Evolutionary conservation across 2,329 filamentous ascomycete species (phyloP), one percentile per base, ranked within the genome.

Genomic region (Hirsutella thompsonii): DNA sequence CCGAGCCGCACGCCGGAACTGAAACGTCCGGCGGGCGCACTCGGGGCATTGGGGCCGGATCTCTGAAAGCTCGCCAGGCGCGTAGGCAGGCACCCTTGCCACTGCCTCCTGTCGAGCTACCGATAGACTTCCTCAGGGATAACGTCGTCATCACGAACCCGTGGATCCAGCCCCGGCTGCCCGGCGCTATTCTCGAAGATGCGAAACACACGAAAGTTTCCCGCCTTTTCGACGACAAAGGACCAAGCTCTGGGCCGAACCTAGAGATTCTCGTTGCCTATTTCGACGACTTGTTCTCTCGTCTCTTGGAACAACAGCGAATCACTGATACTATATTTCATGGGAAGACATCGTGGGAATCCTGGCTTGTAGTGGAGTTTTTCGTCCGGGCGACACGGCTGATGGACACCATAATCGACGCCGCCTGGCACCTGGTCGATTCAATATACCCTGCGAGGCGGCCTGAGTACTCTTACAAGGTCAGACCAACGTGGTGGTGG

Each of bases 111-210:
- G 60, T 75, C 19, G 62, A 68, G 38, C 59, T 83, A 13, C 76
- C 79, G 1, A 57, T 65, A 42, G 70, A 66, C 57, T 83, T 83
- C 46, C 56, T 76, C 40, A 58, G 69, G 32, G 55, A 62, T 18
- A 72, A 72, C 41, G 66, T 83, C 32, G 53, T 45, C 11, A 42
- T 57, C 20, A 51, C 54, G 38, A 21, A 48, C 37, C n/a, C 41
- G n/a, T 42, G 43, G n/a, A 46, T 35, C 13, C 52, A 51, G 37
- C 59, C 57, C 16, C 44, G 45, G 9, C 48, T 62, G 10, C 57
- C 59, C 5, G 39, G 43, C 26, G 59, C 57, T 16, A 51, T 62
- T 11, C 44, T 46, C 14, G 53, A 59, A 44, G 59, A 62, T 40
- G 51, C 54, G 29, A 54, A 48, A 35, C 51, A 49, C n/a, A 45